These are phyloP conservation scores for Zostera marina DNA, from an alignment of 116 monocot genomes.

Conservation along the genomic window DNA sequence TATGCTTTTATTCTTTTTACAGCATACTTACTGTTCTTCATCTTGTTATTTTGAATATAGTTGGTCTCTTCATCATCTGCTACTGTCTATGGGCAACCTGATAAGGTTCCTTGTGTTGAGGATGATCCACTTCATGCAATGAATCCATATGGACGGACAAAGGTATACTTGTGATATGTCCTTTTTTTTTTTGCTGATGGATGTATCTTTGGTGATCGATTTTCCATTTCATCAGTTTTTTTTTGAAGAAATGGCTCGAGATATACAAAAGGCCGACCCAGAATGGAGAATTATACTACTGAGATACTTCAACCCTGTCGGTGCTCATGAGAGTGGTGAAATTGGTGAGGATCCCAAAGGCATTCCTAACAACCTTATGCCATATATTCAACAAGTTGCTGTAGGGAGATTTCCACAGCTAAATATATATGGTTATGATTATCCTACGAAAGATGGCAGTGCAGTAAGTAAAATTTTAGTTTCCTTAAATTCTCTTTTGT, in stretches of 20 bases:
- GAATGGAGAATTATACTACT: conserved; percentile 58
- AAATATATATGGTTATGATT: conserved; percentile 62
- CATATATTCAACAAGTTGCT: conserved; percentile 68
- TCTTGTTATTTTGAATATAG: conserved; percentile 9
- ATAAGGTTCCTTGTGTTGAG: conserved; percentile 59
- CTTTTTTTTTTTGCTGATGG: not conserved
- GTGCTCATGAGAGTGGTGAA: conserved; percentile 58
- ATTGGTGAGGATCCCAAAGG: conserved; percentile 81
- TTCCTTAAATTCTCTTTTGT: too few relatives aligned
- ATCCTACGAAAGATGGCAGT: conserved; percentile 59
- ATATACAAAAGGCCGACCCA: conserved; percentile 51
- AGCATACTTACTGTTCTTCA: too few relatives aligned
- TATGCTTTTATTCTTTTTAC: too few relatives aligned
- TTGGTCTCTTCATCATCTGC: conserved; percentile 74
- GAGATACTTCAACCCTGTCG: conserved; percentile 75
- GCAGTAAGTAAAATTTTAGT: conserved; percentile 25
- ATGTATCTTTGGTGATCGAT: not conserved
- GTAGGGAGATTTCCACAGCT: conserved; percentile 44
- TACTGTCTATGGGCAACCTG: conserved; percentile 59
- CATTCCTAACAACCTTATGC: conserved; percentile 66
- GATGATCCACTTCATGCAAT: conserved; percentile 51
- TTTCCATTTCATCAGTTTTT: conserved; percentile 26
- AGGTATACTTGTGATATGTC: conserved; percentile 19
- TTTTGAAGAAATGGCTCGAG: conserved; percentile 64
- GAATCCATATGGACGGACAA: conserved; percentile 74